Conservation (phyloP, 768 basidiomycete genomes). For the Trichaptum fuscoviolaceum region DNA sequence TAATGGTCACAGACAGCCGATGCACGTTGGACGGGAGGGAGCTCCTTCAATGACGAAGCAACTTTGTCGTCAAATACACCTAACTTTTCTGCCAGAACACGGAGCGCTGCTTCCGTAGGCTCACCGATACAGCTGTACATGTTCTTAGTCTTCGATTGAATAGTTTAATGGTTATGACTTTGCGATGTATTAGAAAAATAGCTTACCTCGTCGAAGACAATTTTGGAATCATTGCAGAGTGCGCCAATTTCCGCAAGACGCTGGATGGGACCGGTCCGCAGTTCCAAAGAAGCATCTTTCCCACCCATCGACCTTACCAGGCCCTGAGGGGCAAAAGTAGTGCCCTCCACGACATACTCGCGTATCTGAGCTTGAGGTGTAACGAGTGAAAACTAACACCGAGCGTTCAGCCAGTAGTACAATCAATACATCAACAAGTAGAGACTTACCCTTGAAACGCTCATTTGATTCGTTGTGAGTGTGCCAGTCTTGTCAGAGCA, state of each 20-base stretch:
- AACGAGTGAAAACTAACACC: slow-evolving; percentile 66
- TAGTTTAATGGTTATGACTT: slow-evolving; percentile 8
- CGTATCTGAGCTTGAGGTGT: slow-evolving; percentile 45
- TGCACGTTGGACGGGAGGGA: slow-evolving; percentile 59
- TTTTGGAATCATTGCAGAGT: slow-evolving; percentile 92
- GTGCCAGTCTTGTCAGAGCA: slow-evolving; percentile 99
- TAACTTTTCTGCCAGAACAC: slow-evolving; percentile 92
- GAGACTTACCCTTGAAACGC: slow-evolving; percentile 66
- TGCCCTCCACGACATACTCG: slow-evolving; percentile 84
- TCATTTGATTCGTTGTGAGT: slow-evolving; percentile 96
- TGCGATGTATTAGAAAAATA: slow-evolving; percentile 3
- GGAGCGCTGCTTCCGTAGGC: slow-evolving; percentile 95
- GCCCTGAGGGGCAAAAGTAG: slow-evolving; percentile 87
- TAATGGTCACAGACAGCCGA: slow-evolving; percentile 83
- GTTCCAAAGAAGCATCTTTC: slow-evolving; percentile 51
- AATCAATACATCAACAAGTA: background rate
- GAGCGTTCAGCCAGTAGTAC: background rate
- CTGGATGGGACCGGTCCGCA: slow-evolving; percentile 64
- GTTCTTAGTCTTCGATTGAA: slow-evolving; percentile 59
- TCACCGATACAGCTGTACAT: slow-evolving; percentile 84
- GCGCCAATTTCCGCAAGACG: slow-evolving; percentile 87
- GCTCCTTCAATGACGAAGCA: slow-evolving; percentile 47
- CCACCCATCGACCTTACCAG: slow-evolving; percentile 62
- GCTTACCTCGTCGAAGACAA: slow-evolving; percentile 74
- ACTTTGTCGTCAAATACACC: slow-evolving; percentile 63